Evolutionary conservation across 805 yeast species (phyloP).

Genomic region (Ogataea ramenticola): DNA sequence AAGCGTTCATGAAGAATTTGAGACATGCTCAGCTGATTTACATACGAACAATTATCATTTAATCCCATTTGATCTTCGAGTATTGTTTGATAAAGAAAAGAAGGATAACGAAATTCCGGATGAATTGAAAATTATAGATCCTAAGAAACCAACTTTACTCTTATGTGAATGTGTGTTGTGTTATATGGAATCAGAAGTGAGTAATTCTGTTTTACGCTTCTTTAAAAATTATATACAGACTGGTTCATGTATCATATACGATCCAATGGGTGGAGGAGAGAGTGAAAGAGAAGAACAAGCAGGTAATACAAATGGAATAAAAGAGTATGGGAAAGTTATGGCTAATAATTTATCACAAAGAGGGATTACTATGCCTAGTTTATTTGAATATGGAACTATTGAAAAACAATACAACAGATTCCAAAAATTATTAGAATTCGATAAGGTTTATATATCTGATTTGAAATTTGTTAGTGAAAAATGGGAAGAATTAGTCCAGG

Average conservation of each 20-base stretch:
- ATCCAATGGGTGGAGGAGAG: slow-evolving; percentile 51
- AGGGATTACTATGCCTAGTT: slow-evolving; percentile 56
- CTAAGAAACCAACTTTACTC: slow-evolving; percentile 46
- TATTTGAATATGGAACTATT: slow-evolving; percentile 44
- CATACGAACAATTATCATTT: slow-evolving; percentile 41
- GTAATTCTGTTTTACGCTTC: slow-evolving; percentile 35
- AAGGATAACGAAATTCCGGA: slow-evolving; percentile 1
- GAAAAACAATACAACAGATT: slow-evolving; percentile 33
- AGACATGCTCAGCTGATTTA: slow-evolving; percentile 21
- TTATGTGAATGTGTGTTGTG: slow-evolving; percentile 75
- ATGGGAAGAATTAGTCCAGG: slow-evolving; percentile 32
- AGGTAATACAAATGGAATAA: background rate
- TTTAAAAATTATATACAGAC: slow-evolving; percentile 25
- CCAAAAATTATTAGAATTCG: slow-evolving; percentile 11
- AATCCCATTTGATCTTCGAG: slow-evolving; percentile 48
- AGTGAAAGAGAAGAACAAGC: background rate
- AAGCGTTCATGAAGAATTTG: slow-evolving; percentile 15
- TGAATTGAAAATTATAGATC: slow-evolving; percentile 20
- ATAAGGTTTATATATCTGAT: slow-evolving; percentile 32
- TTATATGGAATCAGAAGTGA: slow-evolving; percentile 48
- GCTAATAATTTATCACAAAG: slow-evolving; percentile 47
- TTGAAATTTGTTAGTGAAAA: slow-evolving; percentile 30
- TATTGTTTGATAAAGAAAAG: slow-evolving; percentile 8
- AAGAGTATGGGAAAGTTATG: slow-evolving; percentile 61
- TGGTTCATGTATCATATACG: slow-evolving; percentile 45